Evolutionary conservation across 2,329 filamentous ascomycete species (phyloP).

Genomic region (Drechslerella dactyloides): DNA sequence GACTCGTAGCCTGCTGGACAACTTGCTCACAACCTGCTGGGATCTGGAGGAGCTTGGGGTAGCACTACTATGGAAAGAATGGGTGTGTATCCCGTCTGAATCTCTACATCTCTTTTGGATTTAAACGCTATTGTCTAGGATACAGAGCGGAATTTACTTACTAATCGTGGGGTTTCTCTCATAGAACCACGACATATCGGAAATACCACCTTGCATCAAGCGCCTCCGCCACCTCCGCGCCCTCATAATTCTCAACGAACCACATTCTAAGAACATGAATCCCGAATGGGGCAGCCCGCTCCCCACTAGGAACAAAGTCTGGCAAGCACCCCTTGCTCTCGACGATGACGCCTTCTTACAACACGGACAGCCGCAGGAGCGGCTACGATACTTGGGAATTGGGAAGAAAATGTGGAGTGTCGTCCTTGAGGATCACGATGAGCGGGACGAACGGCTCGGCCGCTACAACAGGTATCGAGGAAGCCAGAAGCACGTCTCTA

Average conservation of each 20-base stretch:
- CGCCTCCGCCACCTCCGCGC: conserved; percentile 25
- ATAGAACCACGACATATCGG: conserved; percentile 31
- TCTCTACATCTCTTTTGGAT: too few species aligned
- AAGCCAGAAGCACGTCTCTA: background rate
- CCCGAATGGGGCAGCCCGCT: conserved; percentile 39
- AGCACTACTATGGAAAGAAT: conserved; percentile 36
- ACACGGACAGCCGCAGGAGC: conserved; percentile 38
- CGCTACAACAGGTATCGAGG: background rate
- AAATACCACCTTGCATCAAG: conserved; percentile 24
- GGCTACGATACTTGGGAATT: conserved; percentile 26
- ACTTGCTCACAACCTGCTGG: conserved; percentile 29
- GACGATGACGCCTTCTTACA: conserved; percentile 38
- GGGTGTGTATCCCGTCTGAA: conserved; percentile 21
- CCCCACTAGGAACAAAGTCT: conserved; percentile 43
- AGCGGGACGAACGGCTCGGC: background rate
- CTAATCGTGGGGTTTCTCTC: background rate
- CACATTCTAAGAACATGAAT: conserved; percentile 45
- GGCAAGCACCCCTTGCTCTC: conserved; percentile 25
- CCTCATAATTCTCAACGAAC: conserved; percentile 42
- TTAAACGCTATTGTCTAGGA: too few species aligned
- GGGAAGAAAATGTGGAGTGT: conserved; percentile 48
- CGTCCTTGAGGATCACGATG: conserved; percentile 19
- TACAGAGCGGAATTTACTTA: too few species aligned
- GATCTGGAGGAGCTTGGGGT: conserved; percentile 39
- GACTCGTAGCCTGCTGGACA: conserved; percentile 28